Evolutionary conservation across 2,329 filamentous ascomycete species (phyloP).

Genomic region (Clonostachys rosea): DNA sequence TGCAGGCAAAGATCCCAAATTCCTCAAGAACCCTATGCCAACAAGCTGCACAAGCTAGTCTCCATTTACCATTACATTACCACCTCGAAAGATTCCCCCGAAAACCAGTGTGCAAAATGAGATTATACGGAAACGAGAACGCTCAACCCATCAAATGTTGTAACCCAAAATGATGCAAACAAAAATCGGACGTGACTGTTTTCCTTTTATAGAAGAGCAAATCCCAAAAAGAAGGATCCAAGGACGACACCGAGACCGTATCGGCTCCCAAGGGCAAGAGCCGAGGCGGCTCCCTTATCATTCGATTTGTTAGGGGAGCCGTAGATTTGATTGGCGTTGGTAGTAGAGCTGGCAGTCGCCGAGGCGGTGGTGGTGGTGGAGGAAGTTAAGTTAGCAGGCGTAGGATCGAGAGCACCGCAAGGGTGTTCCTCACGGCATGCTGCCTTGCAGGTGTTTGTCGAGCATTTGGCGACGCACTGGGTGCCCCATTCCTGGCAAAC

Average conservation of each 20-base stretch:
- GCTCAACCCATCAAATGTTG: too few relatives aligned
- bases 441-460: constrained; percentile 65
- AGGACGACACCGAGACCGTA: constrained; percentile 31
- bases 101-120: not conserved
- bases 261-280: constrained; percentile 25
- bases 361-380: constrained; percentile 33
- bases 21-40: too few relatives aligned
- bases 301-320: constrained; percentile 31
- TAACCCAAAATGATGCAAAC: too few relatives aligned
- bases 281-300: constrained; percentile 17
- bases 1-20: too few relatives aligned
- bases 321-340: constrained; percentile 3
- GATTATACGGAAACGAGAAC: too few relatives aligned
- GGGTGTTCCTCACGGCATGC: constrained; percentile 57
- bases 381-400: constrained; percentile 49
- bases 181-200: too few relatives aligned
- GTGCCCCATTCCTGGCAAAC: constrained; percentile 67
- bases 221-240: constrained; percentile 29
- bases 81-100: too few relatives aligned
- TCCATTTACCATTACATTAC: too few relatives aligned
- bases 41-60: too few relatives aligned
- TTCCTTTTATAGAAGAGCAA: constrained; percentile 27
- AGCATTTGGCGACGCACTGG: constrained; percentile 62
- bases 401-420: constrained; percentile 67
- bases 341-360: constrained; percentile 17